These are phyloP conservation scores for Posidonia oceanica DNA, from an alignment of 116 monocot species.

Conservation along the genomic window DNA sequence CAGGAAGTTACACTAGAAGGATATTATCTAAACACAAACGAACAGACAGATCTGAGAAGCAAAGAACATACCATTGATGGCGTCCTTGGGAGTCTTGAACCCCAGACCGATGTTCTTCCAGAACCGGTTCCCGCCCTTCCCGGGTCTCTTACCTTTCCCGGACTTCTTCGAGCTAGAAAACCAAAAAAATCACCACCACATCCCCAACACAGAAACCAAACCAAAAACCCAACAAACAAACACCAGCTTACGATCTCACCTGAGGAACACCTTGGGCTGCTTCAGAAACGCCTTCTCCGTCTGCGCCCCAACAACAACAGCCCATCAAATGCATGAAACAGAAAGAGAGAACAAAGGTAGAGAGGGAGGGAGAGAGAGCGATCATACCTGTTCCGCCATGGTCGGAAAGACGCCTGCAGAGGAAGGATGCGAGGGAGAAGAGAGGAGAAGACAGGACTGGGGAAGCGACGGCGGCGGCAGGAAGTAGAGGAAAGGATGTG, in stretches of 20 bases:
- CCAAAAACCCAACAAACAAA: background rate
- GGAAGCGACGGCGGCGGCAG: background rate
- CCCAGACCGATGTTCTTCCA: constrained; percentile 26
- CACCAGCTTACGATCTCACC: constrained; percentile 5
- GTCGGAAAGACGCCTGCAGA: background rate
- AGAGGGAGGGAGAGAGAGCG: background rate
- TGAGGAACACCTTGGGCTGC: constrained; percentile 59
- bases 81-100: constrained; percentile 22
- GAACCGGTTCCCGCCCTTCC: constrained; percentile 25
- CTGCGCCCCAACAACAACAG: constrained; percentile 11
- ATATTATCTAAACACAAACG: background rate
- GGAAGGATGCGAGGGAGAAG: background rate
- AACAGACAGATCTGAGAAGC: background rate
- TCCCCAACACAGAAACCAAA: background rate
- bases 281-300: constrained; percentile 69
- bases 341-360: background rate
- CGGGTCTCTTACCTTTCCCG: constrained; percentile 24
- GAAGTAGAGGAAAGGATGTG: background rate
- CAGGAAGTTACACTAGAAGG: too few species aligned
- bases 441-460: background rate
- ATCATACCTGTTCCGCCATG: constrained; percentile 49
- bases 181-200: background rate
- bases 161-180: constrained; percentile 21
- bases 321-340: background rate
- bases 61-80: constrained; percentile 11